Evolutionary conservation across 192 early-diverging fungal genomes (phyloP).

Genomic region (Umbelopsis isabellina): DNA sequence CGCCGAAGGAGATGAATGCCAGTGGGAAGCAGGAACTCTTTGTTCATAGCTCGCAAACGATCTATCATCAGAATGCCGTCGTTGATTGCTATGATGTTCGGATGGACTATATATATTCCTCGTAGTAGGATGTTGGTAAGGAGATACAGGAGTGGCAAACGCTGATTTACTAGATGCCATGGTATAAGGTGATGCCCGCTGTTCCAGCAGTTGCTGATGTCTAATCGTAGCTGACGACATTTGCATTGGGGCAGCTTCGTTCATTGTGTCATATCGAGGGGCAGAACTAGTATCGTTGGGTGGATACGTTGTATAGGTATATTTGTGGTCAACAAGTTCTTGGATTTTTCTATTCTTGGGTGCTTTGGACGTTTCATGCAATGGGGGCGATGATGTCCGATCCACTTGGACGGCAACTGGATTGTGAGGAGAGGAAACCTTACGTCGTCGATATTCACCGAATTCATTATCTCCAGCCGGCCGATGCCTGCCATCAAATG

Average conservation of each 20-base stretch:
- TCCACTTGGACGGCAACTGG: not conserved
- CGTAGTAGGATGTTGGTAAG: conserved; percentile 1
- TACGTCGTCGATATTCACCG: conserved; percentile 1
- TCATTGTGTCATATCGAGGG: conserved; percentile 8
- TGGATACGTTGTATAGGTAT: not conserved
- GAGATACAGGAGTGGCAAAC: conserved; percentile 9
- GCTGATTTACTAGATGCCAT: conserved; percentile 11
- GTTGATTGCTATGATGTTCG: not conserved
- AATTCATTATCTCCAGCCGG: not conserved
- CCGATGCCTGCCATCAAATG: not conserved
- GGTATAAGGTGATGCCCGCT: conserved; percentile 19
- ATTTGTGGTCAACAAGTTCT: not conserved
- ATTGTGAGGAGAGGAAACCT: not conserved
- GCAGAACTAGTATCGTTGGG: not conserved
- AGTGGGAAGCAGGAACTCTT: not conserved
- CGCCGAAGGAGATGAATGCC: not conserved
- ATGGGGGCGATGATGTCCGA: not conserved
- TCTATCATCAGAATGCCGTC: conserved; percentile 14
- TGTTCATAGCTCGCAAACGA: not conserved
- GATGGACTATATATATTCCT: conserved; percentile 16
- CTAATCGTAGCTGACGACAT: conserved; percentile 15
- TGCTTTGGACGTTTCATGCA: not conserved
- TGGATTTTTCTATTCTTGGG: not conserved
- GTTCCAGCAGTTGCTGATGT: conserved; percentile 15
- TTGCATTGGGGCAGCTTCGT: conserved; percentile 9